phyloP scores from a whole-genome alignment of 2,329 filamentous ascomycete species.

The Tolypocladium ovalisporum region DNA sequence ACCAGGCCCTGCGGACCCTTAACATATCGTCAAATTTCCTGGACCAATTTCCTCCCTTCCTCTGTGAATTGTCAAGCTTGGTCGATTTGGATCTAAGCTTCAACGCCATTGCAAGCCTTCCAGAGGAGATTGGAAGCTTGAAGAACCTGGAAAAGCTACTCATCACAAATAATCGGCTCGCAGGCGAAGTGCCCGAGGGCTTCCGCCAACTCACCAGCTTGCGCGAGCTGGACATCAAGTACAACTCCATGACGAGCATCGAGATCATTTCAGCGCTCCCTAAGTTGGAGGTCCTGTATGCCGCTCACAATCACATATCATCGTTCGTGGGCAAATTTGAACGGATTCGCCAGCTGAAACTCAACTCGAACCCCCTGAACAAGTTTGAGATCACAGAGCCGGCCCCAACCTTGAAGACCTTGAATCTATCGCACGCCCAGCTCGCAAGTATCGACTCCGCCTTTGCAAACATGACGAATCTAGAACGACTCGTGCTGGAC shows the following conservation, averaged over 20 bases:
- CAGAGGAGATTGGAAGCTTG: constrained; percentile 67
- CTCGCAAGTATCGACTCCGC: constrained; percentile 81
- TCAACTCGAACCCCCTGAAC: constrained; percentile 93
- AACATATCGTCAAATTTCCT: constrained; percentile 93
- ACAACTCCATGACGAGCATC: constrained; percentile 81
- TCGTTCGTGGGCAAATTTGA: constrained; percentile 85
- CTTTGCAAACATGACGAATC: constrained; percentile 76
- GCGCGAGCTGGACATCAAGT: constrained; percentile 87
- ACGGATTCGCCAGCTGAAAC: constrained; percentile 68
- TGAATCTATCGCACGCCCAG: constrained; percentile 88
- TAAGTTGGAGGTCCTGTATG: constrained; percentile 75
- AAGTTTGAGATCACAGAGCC: constrained; percentile 74
- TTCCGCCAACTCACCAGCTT: constrained; percentile 67
- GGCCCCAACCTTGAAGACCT: constrained; percentile 69
- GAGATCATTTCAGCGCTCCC: constrained; percentile 78
- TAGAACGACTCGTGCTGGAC: constrained; percentile 82
- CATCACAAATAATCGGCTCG: constrained; percentile 88
- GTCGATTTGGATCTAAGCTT: constrained; percentile 96
- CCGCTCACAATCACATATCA: constrained; percentile 87
- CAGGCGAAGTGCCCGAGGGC: constrained; percentile 60
- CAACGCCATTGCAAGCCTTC: constrained; percentile 73
- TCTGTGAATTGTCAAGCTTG: constrained; percentile 71
- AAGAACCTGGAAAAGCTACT: constrained; percentile 77
- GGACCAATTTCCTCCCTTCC: constrained; percentile 70
- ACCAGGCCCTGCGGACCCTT: constrained; percentile 67